Percentiles rank a stretch among this genome's conserved stretches.
phyloP scores from a whole-genome alignment of 495 filamentous ascomycete genomes.

The Antarctomyces pellizariae region DNA sequence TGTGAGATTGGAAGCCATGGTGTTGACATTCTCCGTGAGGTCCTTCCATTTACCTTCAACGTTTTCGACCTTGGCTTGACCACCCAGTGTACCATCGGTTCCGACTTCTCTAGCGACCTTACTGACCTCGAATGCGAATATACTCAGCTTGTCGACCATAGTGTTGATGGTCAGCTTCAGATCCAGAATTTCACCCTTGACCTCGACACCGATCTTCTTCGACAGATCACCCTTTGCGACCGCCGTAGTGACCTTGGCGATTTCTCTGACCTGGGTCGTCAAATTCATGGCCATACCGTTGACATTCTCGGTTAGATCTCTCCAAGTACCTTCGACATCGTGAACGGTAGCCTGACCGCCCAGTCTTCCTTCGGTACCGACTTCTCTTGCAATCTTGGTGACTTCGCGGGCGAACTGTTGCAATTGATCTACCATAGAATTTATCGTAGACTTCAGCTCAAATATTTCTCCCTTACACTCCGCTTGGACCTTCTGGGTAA shows the following conservation, averaged over 20 bases:
- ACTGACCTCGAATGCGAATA: constrained; percentile 95
- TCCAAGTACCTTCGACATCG: constrained; percentile 95
- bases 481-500: constrained; percentile 92
- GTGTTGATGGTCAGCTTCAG: constrained; percentile 97
- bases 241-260: constrained; percentile 91
- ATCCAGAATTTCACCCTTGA: constrained; percentile 84
- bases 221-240: constrained; percentile 88
- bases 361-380: constrained; percentile 87
- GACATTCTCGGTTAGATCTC: constrained; percentile 89
- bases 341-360: constrained; percentile 94
- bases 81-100: constrained; percentile 86
- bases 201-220: constrained; percentile 89
- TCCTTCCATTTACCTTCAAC: constrained; percentile 99
- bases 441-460: constrained; percentile 91
- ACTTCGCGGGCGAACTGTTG: constrained; percentile 95
- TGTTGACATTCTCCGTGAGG: constrained; percentile 84
- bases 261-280: constrained; percentile 94
- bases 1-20: constrained; percentile 91
- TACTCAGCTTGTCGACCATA: constrained; percentile 95
- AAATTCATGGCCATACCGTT: constrained; percentile 98
- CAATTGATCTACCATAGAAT: constrained; percentile 96
- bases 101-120: constrained; percentile 97
- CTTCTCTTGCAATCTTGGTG: constrained; percentile 90
- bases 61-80: constrained; percentile 88
- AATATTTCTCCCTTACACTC: constrained; percentile 93